Evolutionary conservation across 1,284 basidiomycete species (phyloP), one percentile per base, ranked within the genome.

Genomic region (Trichosporon sp.): DNA sequence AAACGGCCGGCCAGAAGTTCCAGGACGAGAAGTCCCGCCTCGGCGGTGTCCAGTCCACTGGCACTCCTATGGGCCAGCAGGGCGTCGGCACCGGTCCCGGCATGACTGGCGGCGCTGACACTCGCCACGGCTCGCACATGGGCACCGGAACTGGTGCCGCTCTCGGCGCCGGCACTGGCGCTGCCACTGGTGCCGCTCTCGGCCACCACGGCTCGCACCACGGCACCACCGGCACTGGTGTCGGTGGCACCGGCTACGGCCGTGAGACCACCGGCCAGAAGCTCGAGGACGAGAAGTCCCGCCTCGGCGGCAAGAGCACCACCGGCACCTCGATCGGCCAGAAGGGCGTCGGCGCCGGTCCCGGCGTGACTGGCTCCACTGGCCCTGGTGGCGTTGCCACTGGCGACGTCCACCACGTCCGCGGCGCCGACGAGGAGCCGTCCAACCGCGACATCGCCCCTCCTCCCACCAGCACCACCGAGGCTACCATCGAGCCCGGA

Each of bases 361-460:
- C 56, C 29, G 56, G 56, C 27, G 56, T 60, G 7, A 60, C 47
- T 51, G 47, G 47, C 47, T 25, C 47, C 6, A 51, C 47, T 12
- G 47, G 47, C 12, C 47, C 47, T 12, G 47, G 47, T 12, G 47
- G 47, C 18, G 23, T 25, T 12, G 47, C 23, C 21, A 11, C 56
- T 5, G 56, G 56, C 18, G 56, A 60, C 56, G 18, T 31, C 6
- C 27, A 31, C 29, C 56, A 60, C 56, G 56, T 60, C 56, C 56
- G 56, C n/a, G 56, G 56, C 27, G 27, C 56, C 15, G 56, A 31
- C 56, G 56, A 60, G 56, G 56, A 60, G 15, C 29, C 56, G 9
- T 31, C 27, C 56, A 60, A 60, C 56, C 56, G 56, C 56, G 56
- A 60, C 56, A 60, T 60, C 31, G 56, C 56, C 11, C 56, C 56